Evolutionary conservation across 768 basidiomycete genomes (phyloP).

Genomic region (Mycena pura): DNA sequence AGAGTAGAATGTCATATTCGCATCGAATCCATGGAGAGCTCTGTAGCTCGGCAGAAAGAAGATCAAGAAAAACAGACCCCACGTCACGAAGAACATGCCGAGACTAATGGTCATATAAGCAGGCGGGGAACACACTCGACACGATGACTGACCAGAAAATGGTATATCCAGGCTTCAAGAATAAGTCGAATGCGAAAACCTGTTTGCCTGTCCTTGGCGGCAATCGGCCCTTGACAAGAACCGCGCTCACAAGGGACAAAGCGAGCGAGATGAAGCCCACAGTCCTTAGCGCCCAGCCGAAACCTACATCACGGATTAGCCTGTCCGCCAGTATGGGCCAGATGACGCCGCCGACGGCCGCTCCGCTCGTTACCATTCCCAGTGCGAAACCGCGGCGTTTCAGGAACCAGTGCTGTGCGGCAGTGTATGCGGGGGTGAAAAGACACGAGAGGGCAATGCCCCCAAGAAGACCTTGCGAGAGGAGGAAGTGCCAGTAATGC

Average conservation of each 20-base stretch:
- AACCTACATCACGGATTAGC: constrained; percentile 25
- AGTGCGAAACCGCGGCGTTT: constrained; percentile 27
- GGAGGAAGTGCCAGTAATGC: constrained; percentile 62
- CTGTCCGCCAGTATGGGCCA: constrained; percentile 27
- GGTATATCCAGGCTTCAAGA: constrained; percentile 21
- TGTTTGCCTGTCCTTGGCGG: constrained; percentile 19
- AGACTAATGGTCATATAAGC: not conserved
- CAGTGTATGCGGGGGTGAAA: constrained; percentile 21
- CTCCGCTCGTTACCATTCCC: constrained; percentile 27
- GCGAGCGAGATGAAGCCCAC: constrained; percentile 25
- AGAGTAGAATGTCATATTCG: constrained; percentile 30
- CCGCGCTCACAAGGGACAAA: constrained; percentile 14
- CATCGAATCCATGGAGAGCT: constrained; percentile 23
- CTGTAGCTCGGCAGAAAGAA: constrained; percentile 28
- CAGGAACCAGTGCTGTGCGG: constrained; percentile 28
- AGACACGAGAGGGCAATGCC: constrained; percentile 45
- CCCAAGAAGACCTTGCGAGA: constrained; percentile 58
- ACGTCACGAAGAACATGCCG: constrained; percentile 4
- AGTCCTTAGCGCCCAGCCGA: constrained; percentile 25
- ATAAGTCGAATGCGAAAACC: constrained; percentile 22
- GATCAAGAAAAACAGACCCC: constrained; percentile 26
- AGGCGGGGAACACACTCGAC: not conserved
- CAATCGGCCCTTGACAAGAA: constrained; percentile 24
- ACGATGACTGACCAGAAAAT: constrained; percentile 21
- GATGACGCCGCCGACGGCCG: constrained; percentile 28